Evolutionary conservation across 805 yeast genomes (phyloP), one percentile per base, ranked within the genome.

Genomic region (Kuraishia molischiana): DNA sequence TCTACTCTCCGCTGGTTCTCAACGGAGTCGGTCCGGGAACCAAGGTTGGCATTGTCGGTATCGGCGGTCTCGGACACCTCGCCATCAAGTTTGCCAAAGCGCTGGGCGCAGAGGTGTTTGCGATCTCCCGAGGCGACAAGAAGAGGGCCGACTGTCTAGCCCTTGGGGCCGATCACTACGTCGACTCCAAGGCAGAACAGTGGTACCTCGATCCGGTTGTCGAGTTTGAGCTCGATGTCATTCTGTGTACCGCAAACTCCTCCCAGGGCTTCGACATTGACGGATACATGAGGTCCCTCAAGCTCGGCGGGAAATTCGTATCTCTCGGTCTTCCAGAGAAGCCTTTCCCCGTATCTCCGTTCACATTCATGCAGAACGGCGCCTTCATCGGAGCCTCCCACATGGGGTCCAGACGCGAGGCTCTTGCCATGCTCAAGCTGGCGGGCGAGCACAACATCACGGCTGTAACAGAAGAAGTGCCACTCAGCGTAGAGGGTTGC

Each of bases 41-140:
- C 30, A 66, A 60, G 33, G 79, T 78, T 36, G 84, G 79, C 31
- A 58, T 78, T 40, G 68, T 72, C 40, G 84, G 83, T 39, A 66
- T 78, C 41, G 85, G 85, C 36, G 85, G 85, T 28, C 65, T 78
- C 40, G 85, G 85, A 36, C 79, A 75, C 60, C 64, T 75, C 64
- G 79, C 69, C n/a, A 53, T 78, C 38, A 65, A 67, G 51, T 72
- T 73, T 44, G 78, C 83, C 32, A 62, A 63, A 42, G 82, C 82
- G 3, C 50, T 77, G 47, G 85, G 83, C 22, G 79, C 81, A 20
- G 78, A 74, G 41, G 80, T 75, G 17, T 63, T 62, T 36, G 76
- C 77, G 13, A 57, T 77, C 45, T 71, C 80, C 5, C 67, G 82
- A 47, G 53, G 68, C 35, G 55, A 57, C 30, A 48, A 57, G 19